Percentiles rank a stretch among this genome's conserved stretches.
Evolutionary conservation across 2,329 filamentous ascomycete species (phyloP).

Genomic region (Nannizzia gypsea): DNA sequence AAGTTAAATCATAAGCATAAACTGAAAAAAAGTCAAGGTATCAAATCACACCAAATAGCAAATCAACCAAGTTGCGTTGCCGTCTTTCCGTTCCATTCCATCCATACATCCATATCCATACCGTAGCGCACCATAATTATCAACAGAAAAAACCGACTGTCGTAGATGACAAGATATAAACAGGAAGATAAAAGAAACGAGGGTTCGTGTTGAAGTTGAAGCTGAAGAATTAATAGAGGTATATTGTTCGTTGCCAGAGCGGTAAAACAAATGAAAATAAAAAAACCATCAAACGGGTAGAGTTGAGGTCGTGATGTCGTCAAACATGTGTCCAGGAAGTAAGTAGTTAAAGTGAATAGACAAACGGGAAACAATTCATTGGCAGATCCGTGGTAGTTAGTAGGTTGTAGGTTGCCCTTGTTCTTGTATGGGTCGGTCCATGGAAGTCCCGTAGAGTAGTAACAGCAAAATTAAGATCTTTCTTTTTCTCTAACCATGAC

Average conservation of each 20-base stretch:
- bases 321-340: constrained; percentile 1
- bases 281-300: neutral
- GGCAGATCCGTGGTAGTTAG: neutral
- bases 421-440: neutral
- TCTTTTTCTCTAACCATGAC: neutral
- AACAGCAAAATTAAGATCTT: neutral
- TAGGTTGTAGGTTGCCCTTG: too few relatives aligned
- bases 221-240: too few relatives aligned
- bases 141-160: neutral
- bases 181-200: neutral
- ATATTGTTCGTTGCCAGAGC: too few relatives aligned
- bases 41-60: neutral
- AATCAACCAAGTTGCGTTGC: too few relatives aligned
- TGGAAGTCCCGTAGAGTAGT: neutral
- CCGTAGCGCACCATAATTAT: neutral
- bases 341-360: neutral
- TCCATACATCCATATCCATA: neutral
- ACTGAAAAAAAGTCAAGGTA: neutral
- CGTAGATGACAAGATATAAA: neutral
- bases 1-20: neutral
- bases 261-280: neutral
- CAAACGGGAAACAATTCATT: neutral
- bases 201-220: neutral
- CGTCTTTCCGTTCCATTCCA: neutral
- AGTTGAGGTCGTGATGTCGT: neutral